Evolutionary conservation across 164 flowering plant species (phyloP).

Genomic region (Cinnamomum chago): DNA sequence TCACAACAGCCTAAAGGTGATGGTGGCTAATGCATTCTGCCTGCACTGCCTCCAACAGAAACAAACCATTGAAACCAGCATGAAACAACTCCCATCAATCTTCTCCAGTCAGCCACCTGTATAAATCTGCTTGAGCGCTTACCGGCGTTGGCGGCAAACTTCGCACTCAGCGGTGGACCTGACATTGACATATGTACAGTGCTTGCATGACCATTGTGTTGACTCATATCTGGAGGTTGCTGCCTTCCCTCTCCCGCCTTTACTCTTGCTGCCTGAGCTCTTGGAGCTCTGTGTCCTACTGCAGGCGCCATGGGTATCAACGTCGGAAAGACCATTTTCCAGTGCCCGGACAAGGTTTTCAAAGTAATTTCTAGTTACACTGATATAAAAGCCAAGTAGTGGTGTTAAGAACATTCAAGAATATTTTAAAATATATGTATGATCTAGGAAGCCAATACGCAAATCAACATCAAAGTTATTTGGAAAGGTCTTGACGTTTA

Average conservation of each 20-base stretch:
- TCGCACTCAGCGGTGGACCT: constrained; percentile 46
- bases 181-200: constrained; percentile 70
- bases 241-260: constrained; percentile 57
- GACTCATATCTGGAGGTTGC: constrained; percentile 46
- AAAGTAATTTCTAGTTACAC: constrained; percentile 79
- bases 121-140: not conserved
- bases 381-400: constrained; percentile 19
- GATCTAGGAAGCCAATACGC: too few species aligned
- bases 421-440: too few species aligned
- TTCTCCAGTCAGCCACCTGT: not conserved
- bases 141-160: constrained; percentile 59
- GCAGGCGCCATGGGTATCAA: constrained; percentile 45
- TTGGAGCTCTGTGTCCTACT: constrained; percentile 44
- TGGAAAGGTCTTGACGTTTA: too few species aligned
- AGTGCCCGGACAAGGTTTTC: constrained; percentile 76
- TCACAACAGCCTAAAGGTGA: not conserved
- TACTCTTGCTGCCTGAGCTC: constrained; percentile 41
- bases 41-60: not conserved
- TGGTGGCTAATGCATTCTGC: not conserved
- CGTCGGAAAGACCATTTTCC: constrained; percentile 73
- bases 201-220: constrained; percentile 69
- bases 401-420: not conserved
- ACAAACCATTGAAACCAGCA: not conserved
- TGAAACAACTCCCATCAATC: not conserved
- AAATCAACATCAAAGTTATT: too few species aligned